phyloP scores from a whole-genome alignment of 495 filamentous ascomycete species.

The Amphirosellinia nigrospora region DNA sequence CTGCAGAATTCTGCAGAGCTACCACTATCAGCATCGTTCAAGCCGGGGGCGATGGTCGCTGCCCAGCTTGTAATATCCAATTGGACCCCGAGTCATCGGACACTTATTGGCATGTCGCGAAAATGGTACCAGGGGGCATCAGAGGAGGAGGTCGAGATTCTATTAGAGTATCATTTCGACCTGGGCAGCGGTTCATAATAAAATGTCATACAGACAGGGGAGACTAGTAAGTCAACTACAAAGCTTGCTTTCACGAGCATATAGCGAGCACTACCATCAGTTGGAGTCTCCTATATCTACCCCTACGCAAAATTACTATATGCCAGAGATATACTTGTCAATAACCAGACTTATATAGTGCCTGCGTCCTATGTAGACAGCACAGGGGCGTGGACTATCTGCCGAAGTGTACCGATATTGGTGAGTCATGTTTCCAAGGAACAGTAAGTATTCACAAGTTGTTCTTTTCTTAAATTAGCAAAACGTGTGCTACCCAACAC shows the following conservation, averaged over 20 bases:
- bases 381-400: constrained; percentile 39
- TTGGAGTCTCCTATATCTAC: not conserved
- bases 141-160: constrained; percentile 10
- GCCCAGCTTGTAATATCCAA: constrained; percentile 31
- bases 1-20: constrained; percentile 30
- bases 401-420: constrained; percentile 33
- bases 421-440: constrained; percentile 39
- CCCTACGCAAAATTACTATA: not conserved
- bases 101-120: constrained; percentile 40
- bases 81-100: constrained; percentile 18
- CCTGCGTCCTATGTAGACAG: constrained; percentile 39
- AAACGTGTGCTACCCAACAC: too few species aligned
- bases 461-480: too few species aligned
- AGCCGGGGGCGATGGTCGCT: constrained; percentile 22
- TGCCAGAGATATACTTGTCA: not conserved
- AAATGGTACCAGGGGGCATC: constrained; percentile 26
- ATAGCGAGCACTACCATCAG: too few species aligned
- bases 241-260: not conserved
- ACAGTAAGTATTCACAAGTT: too few species aligned
- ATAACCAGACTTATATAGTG: not conserved
- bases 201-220: constrained; percentile 44
- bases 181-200: constrained; percentile 40
- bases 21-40: constrained; percentile 15
- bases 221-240: constrained; percentile 29
- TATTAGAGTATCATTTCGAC: constrained; percentile 35